Conservation (phyloP, 2,329 filamentous ascomycete species). For the Dactylonectria macrodidyma region DNA sequence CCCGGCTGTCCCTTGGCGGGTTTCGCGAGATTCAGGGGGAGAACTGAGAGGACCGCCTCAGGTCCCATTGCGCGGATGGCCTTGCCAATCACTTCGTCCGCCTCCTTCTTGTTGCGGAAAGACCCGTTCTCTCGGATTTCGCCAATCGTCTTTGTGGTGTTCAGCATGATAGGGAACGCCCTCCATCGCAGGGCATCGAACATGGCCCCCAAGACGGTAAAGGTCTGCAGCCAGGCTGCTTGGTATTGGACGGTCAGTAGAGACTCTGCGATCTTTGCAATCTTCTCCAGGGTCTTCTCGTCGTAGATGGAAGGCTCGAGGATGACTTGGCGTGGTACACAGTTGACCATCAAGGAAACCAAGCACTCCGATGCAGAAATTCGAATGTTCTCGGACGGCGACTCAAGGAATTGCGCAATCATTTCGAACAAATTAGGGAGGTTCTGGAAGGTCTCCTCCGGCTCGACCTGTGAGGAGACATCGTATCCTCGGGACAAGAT, state of each 20-base stretch:
- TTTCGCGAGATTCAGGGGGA: constrained; percentile 88
- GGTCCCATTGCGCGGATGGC: constrained; percentile 93
- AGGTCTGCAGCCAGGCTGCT: constrained; percentile 94
- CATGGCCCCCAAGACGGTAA: constrained; percentile 88
- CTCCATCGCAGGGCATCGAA: constrained; percentile 91
- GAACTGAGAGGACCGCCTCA: constrained; percentile 82
- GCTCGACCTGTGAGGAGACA: constrained; percentile 88
- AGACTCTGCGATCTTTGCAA: constrained; percentile 80
- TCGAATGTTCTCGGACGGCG: constrained; percentile 91
- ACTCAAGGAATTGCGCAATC: constrained; percentile 86
- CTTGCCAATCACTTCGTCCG: constrained; percentile 89
- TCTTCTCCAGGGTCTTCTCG: constrained; percentile 88
- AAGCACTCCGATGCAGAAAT: constrained; percentile 95
- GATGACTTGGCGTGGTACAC: constrained; percentile 86
- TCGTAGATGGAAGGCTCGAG: constrained; percentile 93
- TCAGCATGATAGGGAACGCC: constrained; percentile 82
- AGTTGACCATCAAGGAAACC: constrained; percentile 92
- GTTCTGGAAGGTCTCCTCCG: constrained; percentile 92
- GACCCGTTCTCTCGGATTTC: constrained; percentile 90
- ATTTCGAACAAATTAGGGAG: constrained; percentile 87
- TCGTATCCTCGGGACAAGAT: constrained; percentile 96
- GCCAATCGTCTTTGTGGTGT: constrained; percentile 84
- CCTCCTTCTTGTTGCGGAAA: constrained; percentile 95
- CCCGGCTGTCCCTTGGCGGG: constrained; percentile 85
- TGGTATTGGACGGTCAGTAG: constrained; percentile 93